Percentiles rank a stretch among this genome's conserved stretches.
phyloP scores from a whole-genome alignment of 1,139 yeast species.

The Sugiyamaella paludigena region DNA sequence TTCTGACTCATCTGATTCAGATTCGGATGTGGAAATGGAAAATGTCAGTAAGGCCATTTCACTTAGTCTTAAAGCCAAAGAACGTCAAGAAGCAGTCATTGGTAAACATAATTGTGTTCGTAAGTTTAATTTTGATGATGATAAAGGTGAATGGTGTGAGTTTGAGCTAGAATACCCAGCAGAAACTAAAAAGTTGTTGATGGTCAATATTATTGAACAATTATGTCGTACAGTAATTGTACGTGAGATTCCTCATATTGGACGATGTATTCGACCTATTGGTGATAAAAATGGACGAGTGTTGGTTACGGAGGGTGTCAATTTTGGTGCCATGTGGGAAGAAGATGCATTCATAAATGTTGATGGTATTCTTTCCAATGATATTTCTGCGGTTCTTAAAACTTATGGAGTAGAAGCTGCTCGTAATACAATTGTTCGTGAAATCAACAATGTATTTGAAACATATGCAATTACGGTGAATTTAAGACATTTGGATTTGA shows the following conservation, averaged over 20 bases:
- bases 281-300: conserved; percentile 60
- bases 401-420: conserved; percentile 99
- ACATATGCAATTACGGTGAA: conserved; percentile 95
- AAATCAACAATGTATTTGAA: conserved; percentile 92
- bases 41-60: conserved; percentile 6
- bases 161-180: conserved; percentile 82
- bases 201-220: conserved; percentile 95
- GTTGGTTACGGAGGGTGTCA: conserved; percentile 96
- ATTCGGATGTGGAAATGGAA: conserved; percentile 28
- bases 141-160: conserved; percentile 87
- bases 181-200: conserved; percentile 85
- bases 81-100: conserved; percentile 81
- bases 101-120: conserved; percentile 70
- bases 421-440: conserved; percentile 93
- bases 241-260: conserved; percentile 86
- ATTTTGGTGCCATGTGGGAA: conserved; percentile 97
- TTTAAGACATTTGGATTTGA: conserved; percentile 88
- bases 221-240: conserved; percentile 89
- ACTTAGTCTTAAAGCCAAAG: conserved; percentile 50
- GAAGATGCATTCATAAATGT: conserved; percentile 90
- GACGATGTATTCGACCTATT: conserved; percentile 87
- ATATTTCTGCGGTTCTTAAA: conserved; percentile 81
- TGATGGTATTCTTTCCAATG: conserved; percentile 85
- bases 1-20: conserved; percentile 35
- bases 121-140: conserved; percentile 87